Conservation (phyloP, 805 yeast genomes). For the Lachancea sp. region DNA sequence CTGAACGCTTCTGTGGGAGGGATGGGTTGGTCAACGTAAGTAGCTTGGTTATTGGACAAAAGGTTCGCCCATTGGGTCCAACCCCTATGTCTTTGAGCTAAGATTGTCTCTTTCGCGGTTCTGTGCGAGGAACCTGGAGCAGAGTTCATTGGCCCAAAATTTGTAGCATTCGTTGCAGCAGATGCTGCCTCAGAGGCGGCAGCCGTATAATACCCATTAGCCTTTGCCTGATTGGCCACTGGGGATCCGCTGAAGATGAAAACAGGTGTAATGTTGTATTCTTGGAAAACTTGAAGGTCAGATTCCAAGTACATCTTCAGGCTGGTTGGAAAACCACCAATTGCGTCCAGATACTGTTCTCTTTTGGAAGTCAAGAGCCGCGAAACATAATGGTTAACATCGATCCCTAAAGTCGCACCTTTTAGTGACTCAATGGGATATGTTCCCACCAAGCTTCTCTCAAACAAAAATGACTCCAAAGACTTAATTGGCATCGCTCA, state of each 20-base stretch:
- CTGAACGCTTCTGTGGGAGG: constrained; percentile 45
- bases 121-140: constrained; percentile 15
- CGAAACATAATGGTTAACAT: constrained; percentile 71
- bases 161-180: constrained; percentile 13
- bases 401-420: constrained; percentile 72
- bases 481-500: constrained; percentile 41
- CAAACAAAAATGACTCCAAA: constrained; percentile 62
- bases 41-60: constrained; percentile 29
- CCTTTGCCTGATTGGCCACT: constrained; percentile 33
- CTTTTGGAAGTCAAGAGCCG: constrained; percentile 53
- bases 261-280: constrained; percentile 63
- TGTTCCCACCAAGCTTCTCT: constrained; percentile 54
- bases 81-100: constrained; percentile 40
- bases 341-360: constrained; percentile 66
- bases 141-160: constrained; percentile 9
- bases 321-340: constrained; percentile 74
- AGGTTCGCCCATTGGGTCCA: constrained; percentile 41
- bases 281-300: constrained; percentile 56
- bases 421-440: constrained; percentile 58
- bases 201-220: constrained; percentile 22
- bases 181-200: constrained; percentile 19
- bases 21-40: constrained; percentile 33
- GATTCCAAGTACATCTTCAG: constrained; percentile 49
- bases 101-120: constrained; percentile 28
- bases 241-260: constrained; percentile 71